A percentile compares a stretch with the other conserved stretches of the same genome.
Evolutionary conservation across 78 protist genomes (phyloP).

Genomic region (Guillardia theta): DNA sequence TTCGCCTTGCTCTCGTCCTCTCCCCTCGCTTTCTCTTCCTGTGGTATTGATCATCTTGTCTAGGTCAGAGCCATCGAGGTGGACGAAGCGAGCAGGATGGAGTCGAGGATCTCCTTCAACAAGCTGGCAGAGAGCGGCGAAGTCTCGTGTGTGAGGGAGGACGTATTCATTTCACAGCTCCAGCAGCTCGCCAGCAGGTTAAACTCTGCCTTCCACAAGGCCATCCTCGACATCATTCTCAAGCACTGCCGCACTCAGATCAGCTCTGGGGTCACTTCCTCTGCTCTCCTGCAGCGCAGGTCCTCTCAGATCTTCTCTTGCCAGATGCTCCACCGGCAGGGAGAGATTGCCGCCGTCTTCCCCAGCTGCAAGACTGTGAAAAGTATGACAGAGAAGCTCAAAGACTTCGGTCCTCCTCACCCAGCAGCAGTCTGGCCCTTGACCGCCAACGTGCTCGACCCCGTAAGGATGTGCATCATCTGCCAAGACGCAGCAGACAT

Average conservation of each 20-base stretch:
- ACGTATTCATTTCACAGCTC: background rate
- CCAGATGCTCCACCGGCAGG: too few relatives aligned
- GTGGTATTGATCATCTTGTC: too few relatives aligned
- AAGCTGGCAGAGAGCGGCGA: too few relatives aligned
- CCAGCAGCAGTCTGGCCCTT: background rate
- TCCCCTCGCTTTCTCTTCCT: too few relatives aligned
- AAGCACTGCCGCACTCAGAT: background rate
- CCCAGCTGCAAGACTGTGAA: background rate
- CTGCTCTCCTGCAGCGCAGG: background rate
- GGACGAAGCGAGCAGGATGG: too few relatives aligned
- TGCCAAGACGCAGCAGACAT: background rate
- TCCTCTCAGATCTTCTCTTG: too few relatives aligned
- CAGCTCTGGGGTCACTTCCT: background rate
- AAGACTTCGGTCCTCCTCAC: background rate
- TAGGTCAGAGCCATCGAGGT: too few relatives aligned
- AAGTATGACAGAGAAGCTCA: background rate
- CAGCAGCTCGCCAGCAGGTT: background rate
- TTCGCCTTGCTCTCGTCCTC: too few relatives aligned
- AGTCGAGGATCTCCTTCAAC: too few relatives aligned
- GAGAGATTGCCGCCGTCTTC: too few relatives aligned
- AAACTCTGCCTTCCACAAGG: background rate
- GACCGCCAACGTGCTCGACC: background rate
- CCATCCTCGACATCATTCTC: background rate
- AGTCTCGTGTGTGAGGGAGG: too few relatives aligned
- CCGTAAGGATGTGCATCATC: background rate